These are phyloP conservation scores for Tubosaeta sp. DNA, from an alignment of 768 basidiomycete genomes.

Conservation along the genomic window DNA sequence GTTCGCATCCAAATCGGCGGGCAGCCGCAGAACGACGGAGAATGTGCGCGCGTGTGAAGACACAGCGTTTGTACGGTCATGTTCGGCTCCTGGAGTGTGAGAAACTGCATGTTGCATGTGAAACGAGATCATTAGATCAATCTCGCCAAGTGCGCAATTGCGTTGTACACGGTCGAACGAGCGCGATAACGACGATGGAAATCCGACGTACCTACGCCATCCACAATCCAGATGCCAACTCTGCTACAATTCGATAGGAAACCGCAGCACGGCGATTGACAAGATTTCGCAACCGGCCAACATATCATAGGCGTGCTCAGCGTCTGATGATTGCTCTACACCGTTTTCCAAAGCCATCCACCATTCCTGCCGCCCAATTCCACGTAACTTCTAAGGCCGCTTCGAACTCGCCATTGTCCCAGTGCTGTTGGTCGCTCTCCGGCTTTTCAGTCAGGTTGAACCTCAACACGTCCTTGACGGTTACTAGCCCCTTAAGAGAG, in stretches of 20 bases:
- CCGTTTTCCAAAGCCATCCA: constrained; percentile 30
- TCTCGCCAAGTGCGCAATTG: too few relatives aligned
- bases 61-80: background rate
- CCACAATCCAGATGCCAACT: background rate
- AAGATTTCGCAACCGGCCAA: background rate
- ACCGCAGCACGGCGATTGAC: background rate
- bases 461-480: constrained; percentile 92
- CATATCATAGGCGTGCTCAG: constrained; percentile 5
- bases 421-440: constrained; percentile 44
- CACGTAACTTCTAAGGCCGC: constrained; percentile 59
- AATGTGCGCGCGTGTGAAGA: background rate
- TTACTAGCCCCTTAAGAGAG: constrained; percentile 76
- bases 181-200: too few relatives aligned
- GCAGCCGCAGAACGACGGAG: background rate
- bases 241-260: background rate
- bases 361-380: constrained; percentile 44
- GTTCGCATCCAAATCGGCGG: background rate
- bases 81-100: background rate
- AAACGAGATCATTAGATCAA: background rate
- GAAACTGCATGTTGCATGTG: background rate
- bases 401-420: constrained; percentile 65
- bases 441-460: constrained; percentile 66
- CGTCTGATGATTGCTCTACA: constrained; percentile 22
- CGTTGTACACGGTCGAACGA: too few relatives aligned
- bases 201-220: background rate